Base-by-base conservation (phyloP, 2,329 filamentous ascomycete genomes). In the Coniella vitis region DNA sequence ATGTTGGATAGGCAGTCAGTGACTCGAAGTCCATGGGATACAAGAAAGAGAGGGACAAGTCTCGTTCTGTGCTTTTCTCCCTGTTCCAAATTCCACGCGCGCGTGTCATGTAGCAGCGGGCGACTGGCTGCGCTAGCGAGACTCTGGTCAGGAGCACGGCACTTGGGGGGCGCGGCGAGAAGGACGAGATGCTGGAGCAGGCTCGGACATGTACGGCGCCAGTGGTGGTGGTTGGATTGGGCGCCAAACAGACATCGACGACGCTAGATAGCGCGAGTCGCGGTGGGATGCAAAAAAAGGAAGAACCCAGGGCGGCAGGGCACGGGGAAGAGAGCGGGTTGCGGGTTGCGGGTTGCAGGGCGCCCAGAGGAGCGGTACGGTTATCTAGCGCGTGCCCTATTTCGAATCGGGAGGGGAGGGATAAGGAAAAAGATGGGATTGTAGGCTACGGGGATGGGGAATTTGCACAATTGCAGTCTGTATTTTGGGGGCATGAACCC, bases 401-500 rank as follows among this genome's bases (percentile, higher is more conserved):
- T n/a, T 41, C 38, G 38, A 25, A 25, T 10, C 13, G 38, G 17
- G 40, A 42, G 21, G 29, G 19, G 41, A 31, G 38, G 43, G 43
- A 20, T 13, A 12, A 29, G 10, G 25, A n/a, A 19, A 29, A 47
- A 47, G 36, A 53, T 53, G 51, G 51, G 51, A 53, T 53, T 53
- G 45, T 45, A 44, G 32, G 44, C 44, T 21, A 20, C 45, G 14
- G 32, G 36, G 44, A 50, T 50, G 47, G 48, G 51, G 48, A 50
- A 51, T 41, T 29, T 53, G 44, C 51, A 49, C 49, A 53, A 53
- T 51, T 38, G 45, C 49, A 51, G 38, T 41, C 20, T 41, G 20
- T 41, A 21, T 17, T 21, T 25, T n/a, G 10, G 10, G 22, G 8
- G 9, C 12, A n/a, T 4, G 31, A 17, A 38, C 38, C 38, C 38